These are phyloP conservation scores for Nepenthes gracilis DNA, from an alignment of 148 eudicot species.

Conservation along the genomic window DNA sequence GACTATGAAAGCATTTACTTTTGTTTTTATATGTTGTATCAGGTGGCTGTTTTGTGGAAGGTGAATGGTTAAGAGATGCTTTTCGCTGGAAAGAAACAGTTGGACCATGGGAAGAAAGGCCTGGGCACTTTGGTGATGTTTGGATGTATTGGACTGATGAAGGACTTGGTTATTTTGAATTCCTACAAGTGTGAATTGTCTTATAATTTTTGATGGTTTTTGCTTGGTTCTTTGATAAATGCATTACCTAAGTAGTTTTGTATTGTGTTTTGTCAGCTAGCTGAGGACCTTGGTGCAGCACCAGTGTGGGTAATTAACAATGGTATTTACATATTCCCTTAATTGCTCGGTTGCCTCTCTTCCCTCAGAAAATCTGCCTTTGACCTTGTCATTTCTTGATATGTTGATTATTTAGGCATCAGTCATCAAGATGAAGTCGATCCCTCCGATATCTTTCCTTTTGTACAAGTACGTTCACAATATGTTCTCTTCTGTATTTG, in stretches of 20 bases:
- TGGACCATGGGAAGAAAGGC: slow-evolving; percentile 83
- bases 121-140: slow-evolving; percentile 64
- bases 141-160: slow-evolving; percentile 80
- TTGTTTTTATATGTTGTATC: slow-evolving; percentile 3
- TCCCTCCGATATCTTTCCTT: slow-evolving; percentile 37
- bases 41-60: slow-evolving; percentile 96
- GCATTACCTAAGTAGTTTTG: neutral
- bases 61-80: slow-evolving; percentile 61
- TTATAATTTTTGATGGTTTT: neutral
- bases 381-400: slow-evolving; percentile 3
- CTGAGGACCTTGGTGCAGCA: slow-evolving; percentile 82
- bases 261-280: slow-evolving; percentile 42
- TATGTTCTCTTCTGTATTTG: slow-evolving; percentile 4
- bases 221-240: neutral
- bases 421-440: slow-evolving; percentile 60
- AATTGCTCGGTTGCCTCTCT: neutral
- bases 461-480: slow-evolving; percentile 51
- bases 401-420: slow-evolving; percentile 26
- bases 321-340: slow-evolving; percentile 29
- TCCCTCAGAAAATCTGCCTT: neutral
- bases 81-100: slow-evolving; percentile 82
- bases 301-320: slow-evolving; percentile 92
- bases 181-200: slow-evolving; percentile 33
- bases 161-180: slow-evolving; percentile 62
- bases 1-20: neutral